These are phyloP conservation scores for Tuber umbilicatum DNA, from an alignment of 495 filamentous ascomycete genomes.

Conservation along the genomic window DNA sequence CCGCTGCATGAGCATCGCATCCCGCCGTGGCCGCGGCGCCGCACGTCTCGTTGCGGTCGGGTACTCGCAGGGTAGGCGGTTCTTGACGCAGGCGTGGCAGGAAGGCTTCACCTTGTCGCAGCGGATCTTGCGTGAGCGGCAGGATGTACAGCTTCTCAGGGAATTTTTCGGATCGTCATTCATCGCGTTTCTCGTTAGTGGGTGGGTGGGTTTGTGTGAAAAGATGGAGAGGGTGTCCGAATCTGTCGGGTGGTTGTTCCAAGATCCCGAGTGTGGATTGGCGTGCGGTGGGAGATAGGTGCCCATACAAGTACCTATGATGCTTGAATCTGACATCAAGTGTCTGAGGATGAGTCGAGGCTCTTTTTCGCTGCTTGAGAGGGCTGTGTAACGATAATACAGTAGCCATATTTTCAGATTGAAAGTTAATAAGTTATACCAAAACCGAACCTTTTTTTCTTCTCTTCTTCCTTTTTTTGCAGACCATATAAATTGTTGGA, in stretches of 20 bases:
- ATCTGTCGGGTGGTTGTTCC: too few relatives aligned
- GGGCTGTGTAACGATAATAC: too few relatives aligned
- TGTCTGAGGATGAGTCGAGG: too few relatives aligned
- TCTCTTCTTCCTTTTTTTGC: background rate
- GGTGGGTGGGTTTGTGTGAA: background rate
- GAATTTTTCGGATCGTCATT: background rate
- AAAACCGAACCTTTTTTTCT: background rate
- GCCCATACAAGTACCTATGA: too few relatives aligned
- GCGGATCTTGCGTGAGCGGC: conserved; percentile 42
- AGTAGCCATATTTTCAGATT: too few relatives aligned
- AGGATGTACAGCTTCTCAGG: conserved; percentile 39
- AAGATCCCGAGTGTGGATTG: too few relatives aligned
- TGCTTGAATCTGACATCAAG: too few relatives aligned
- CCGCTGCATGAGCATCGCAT: conserved; percentile 28
- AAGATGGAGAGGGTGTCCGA: background rate
- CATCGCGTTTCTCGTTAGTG: background rate
- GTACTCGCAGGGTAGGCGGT: conserved; percentile 36
- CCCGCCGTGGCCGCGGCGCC: conserved; percentile 22
- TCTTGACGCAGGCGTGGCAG: conserved; percentile 40
- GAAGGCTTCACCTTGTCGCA: conserved; percentile 43
- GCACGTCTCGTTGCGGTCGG: conserved; percentile 21
- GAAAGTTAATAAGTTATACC: too few relatives aligned
- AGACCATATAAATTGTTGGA: background rate
- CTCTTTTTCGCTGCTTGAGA: too few relatives aligned
- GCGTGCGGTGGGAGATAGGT: too few relatives aligned